Evolutionary conservation across 306 rosid species (phyloP).

Genomic region (Quercus rubra): DNA sequence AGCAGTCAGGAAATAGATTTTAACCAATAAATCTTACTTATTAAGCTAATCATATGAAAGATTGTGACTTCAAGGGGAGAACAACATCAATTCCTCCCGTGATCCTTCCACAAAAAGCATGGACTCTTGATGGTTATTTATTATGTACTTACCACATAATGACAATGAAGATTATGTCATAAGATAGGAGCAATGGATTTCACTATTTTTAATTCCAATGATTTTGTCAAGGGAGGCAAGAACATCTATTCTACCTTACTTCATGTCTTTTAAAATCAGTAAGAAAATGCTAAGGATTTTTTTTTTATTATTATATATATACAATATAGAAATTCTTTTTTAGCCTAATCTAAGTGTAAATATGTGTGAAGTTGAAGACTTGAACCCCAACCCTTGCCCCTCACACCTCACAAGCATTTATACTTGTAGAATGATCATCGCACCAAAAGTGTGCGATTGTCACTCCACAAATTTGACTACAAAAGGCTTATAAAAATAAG

Average conservation of each 20-base stretch:
- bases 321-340: no score
- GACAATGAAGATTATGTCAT: not conserved
- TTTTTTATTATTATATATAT: no score
- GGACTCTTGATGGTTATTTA: no score
- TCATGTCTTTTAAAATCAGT: no score
- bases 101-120: not conserved
- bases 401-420: rapidly evolving
- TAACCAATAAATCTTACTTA: not conserved
- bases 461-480: no score
- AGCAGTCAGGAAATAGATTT: no score
- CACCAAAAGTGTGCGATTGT: no score
- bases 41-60: not conserved
- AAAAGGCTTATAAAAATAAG: no score
- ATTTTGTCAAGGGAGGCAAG: not conserved
- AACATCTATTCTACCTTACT: no score
- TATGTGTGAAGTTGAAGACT: rapidly evolving
- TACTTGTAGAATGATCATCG: rapidly evolving
- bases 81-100: not conserved
- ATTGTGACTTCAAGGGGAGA: not conserved
- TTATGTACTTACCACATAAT: not conserved
- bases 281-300: no score
- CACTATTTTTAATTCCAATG: not conserved
- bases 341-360: no score
- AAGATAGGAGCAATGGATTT: not conserved
- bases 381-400: rapidly evolving